A percentile compares a stretch with the other conserved stretches of the same genome.
Conservation (phyloP, 2,329 filamentous ascomycete species). For the Diaporthe longicolla region DNA sequence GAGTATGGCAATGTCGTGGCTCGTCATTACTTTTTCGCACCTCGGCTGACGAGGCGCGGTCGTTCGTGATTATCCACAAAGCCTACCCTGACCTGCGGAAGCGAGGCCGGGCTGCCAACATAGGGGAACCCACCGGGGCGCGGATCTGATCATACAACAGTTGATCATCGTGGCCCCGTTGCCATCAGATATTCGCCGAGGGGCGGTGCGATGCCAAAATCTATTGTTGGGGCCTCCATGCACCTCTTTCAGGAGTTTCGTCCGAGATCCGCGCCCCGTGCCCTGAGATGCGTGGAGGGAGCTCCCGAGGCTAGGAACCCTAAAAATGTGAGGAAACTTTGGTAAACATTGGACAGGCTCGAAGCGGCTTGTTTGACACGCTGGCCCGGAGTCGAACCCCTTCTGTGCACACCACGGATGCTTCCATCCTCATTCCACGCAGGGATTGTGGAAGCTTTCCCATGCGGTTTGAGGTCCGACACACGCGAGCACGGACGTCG, state of each 20-base stretch:
- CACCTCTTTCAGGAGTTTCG: conserved; percentile 19
- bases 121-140: conserved; percentile 2
- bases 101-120: conserved; percentile 15
- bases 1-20: neutral
- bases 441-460: conserved; percentile 46
- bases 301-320: conserved; percentile 33
- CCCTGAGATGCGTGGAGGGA: conserved; percentile 30
- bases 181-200: conserved; percentile 21
- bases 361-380: conserved; percentile 8
- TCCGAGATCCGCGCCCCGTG: conserved; percentile 28
- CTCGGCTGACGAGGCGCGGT: conserved; percentile 27
- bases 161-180: conserved; percentile 19
- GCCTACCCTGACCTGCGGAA: conserved; percentile 21
- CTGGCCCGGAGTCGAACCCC: neutral
- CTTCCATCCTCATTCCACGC: conserved; percentile 46
- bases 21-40: neutral
- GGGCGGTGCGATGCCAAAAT: conserved; percentile 34
- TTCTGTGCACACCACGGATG: conserved; percentile 33
- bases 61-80: conserved; percentile 14
- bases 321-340: conserved; percentile 26
- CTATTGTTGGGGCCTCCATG: conserved; percentile 34
- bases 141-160: conserved; percentile 24
- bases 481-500: conserved; percentile 30
- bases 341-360: conserved; percentile 28
- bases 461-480: conserved; percentile 31